These are phyloP conservation scores for Colletotrichum endophyticum DNA, from an alignment of 2,329 filamentous ascomycete genomes.

Conservation along the genomic window DNA sequence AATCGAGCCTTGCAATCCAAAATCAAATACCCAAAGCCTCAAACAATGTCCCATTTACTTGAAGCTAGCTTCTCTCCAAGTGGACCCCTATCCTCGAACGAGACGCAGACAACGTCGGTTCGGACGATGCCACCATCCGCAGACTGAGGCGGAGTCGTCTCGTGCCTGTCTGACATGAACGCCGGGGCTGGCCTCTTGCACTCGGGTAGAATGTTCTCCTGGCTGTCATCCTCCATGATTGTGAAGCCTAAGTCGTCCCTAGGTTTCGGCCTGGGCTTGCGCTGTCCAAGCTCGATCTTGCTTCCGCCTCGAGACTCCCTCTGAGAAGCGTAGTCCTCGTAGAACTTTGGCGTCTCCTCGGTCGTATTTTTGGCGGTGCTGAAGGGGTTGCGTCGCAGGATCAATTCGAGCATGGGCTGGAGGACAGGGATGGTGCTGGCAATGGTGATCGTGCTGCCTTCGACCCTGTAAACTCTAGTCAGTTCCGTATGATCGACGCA, in stretches of 20 bases:
- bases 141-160: not conserved
- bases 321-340: not conserved
- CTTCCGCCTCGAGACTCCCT: not conserved
- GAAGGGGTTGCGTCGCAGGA: not conserved
- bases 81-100: not conserved
- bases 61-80: not conserved
- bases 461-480: slow-evolving; percentile 26
- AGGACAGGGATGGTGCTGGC: slow-evolving; percentile 38
- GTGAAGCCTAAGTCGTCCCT: slow-evolving; percentile 18
- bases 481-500: not conserved
- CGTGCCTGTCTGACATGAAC: not conserved
- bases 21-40: not conserved
- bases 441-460: slow-evolving; percentile 37
- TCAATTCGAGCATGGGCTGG: slow-evolving; percentile 27
- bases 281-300: slow-evolving; percentile 14
- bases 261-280: slow-evolving; percentile 6
- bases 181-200: not conserved
- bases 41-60: not conserved
- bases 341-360: not conserved
- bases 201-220: slow-evolving; percentile 12
- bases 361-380: not conserved
- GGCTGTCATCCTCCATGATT: slow-evolving; percentile 19
- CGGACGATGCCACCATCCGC: not conserved
- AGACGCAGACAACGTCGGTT: slow-evolving; percentile 14
- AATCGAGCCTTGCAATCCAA: not conserved